A percentile compares a stretch with the other conserved stretches of the same genome.
Conservation (phyloP, 1,139 yeast species). For the Taiozyma sp. region DNA sequence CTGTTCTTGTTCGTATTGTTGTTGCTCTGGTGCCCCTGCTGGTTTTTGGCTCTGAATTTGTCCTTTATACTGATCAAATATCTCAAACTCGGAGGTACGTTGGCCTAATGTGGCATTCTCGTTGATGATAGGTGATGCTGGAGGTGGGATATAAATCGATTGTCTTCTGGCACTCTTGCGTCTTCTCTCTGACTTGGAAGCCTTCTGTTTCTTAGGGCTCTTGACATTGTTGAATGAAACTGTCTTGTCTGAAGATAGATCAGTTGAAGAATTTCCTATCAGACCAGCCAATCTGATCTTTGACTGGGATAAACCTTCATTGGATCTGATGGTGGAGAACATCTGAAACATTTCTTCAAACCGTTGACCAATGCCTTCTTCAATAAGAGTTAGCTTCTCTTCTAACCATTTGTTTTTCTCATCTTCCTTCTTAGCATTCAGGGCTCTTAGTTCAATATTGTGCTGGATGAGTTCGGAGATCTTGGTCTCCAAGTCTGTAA, state of each 20-base stretch:
- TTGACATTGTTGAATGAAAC: constrained; percentile 19
- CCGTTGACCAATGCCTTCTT: constrained; percentile 35
- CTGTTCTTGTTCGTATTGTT: not conserved
- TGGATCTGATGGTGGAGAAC: constrained; percentile 31
- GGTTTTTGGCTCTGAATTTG: not conserved
- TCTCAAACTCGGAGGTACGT: constrained; percentile 3
- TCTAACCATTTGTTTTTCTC: constrained; percentile 29
- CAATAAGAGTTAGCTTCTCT: constrained; percentile 33
- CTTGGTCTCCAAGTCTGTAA: constrained; percentile 46
- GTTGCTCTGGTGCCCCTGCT: not conserved
- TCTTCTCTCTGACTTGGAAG: constrained; percentile 24
- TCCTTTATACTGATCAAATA: not conserved
- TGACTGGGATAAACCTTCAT: constrained; percentile 29
- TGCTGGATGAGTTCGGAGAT: constrained; percentile 43
- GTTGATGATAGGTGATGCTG: constrained; percentile 12
- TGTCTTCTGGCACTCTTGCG: constrained; percentile 34
- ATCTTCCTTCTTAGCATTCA: constrained; percentile 27
- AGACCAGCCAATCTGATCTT: constrained; percentile 9
- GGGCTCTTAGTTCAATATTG: constrained; percentile 35
- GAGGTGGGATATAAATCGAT: constrained; percentile 30
- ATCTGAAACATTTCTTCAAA: constrained; percentile 40
- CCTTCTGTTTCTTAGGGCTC: constrained; percentile 14
- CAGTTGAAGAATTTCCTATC: constrained; percentile 4
- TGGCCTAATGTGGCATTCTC: constrained; percentile 1
- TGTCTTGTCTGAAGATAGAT: constrained; percentile 16